Evolutionary conservation across 805 yeast species (phyloP).

Genomic region (Priceomyces castillae): DNA sequence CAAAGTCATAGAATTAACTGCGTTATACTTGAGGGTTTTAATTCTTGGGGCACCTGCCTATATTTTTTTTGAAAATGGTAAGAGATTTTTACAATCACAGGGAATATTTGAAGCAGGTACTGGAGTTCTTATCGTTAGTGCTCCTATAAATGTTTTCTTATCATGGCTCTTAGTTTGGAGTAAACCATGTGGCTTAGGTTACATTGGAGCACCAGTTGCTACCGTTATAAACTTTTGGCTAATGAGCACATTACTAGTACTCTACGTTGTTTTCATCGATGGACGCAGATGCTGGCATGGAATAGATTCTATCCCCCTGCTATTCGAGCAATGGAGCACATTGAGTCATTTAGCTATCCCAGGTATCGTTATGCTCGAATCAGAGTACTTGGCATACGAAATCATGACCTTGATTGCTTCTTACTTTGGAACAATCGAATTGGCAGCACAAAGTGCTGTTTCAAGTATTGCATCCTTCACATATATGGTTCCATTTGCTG

Average conservation of each 20-base stretch:
- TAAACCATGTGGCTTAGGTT: slow-evolving; percentile 38
- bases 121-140: slow-evolving; percentile 39
- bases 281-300: slow-evolving; percentile 76
- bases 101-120: slow-evolving; percentile 49
- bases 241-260: slow-evolving; percentile 34
- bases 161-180: slow-evolving; percentile 46
- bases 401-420: slow-evolving; percentile 46
- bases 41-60: slow-evolving; percentile 43
- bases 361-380: slow-evolving; percentile 45
- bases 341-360: slow-evolving; percentile 41
- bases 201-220: slow-evolving; percentile 43
- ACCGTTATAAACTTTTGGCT: slow-evolving; percentile 42
- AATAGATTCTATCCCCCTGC: slow-evolving; percentile 31
- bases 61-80: slow-evolving; percentile 40
- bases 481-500: slow-evolving; percentile 47
- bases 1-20: slow-evolving; percentile 35
- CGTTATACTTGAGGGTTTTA: slow-evolving; percentile 32
- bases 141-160: slow-evolving; percentile 39
- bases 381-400: slow-evolving; percentile 46
- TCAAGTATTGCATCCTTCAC: slow-evolving; percentile 45
- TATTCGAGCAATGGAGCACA: slow-evolving; percentile 36
- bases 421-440: slow-evolving; percentile 46
- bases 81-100: slow-evolving; percentile 44
- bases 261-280: slow-evolving; percentile 48
- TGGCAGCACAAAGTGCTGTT: slow-evolving; percentile 53